Base-by-base conservation (phyloP, 768 basidiomycete genomes). In the Leccinum arenicola region DNA sequence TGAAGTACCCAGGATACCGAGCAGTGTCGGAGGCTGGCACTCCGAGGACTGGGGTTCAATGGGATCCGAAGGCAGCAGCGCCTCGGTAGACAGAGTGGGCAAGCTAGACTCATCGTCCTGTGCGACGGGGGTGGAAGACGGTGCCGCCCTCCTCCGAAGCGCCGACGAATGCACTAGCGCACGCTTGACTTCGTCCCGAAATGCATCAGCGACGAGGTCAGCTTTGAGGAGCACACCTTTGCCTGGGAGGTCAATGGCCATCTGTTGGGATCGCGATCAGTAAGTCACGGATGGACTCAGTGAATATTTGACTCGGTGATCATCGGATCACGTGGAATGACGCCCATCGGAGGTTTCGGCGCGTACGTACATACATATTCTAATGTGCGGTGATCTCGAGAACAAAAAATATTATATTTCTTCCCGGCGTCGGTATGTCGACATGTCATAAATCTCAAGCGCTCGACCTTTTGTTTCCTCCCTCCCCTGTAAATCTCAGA, bases 1-100 rank as follows among this genome's bases (percentile, higher is more conserved):
- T 1, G 87, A 83, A 1, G 94, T 96, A 0, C 92, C 89, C 25
- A 99, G 80, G 65, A 98, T 96, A 2, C 95, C 96, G 54, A 98
- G 87, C 27, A 99, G 81, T 68, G 86, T 91, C 3, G 94, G 93
- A 14, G 74, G n/a, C 43, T 11, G n/a, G 43, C 0, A 4, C n/a
- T n/a, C 23, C 6, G 9, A n/a, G 38, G 38, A 9, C 3, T 40
- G 7, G 17, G 38, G 8, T 45, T 45, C 43, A 3, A 15, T 1
- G n/a, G n/a, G 10, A 3, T n/a, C 40, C 1, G 31, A 33, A 19
- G 40, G n/a, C 9, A 2, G 9, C 17, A n/a, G 9, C 9, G n/a
- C n/a, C 40, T 19, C 43, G 10, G 43, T 19, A 19, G 19, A 45
- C 19, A 19, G 43, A 19, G n/a, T 43, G n/a, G 43, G n/a, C 9